These are phyloP conservation scores for Nakazawaea sp. DNA, from an alignment of 805 yeast species.

Conservation along the genomic window DNA sequence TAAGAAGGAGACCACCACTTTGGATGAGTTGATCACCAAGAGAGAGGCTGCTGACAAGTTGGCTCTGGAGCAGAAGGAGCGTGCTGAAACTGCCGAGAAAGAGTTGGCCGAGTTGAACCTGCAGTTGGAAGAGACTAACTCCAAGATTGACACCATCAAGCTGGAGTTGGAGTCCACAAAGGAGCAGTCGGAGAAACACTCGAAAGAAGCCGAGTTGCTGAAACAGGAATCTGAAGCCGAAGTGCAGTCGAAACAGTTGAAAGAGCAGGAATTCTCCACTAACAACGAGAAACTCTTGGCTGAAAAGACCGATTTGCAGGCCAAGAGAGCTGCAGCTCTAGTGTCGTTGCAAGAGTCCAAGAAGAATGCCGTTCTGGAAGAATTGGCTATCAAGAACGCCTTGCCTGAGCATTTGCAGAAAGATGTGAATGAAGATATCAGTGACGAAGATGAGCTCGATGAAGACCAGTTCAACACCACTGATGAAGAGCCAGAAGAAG, in stretches of 20 bases:
- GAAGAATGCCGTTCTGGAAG: constrained; percentile 31
- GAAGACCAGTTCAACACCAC: constrained; percentile 18
- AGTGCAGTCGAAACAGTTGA: constrained; percentile 20
- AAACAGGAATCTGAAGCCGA: constrained; percentile 12
- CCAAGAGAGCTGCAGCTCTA: constrained; percentile 30
- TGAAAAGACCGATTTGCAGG: constrained; percentile 33
- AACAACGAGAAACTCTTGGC: constrained; percentile 31
- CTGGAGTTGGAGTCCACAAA: constrained; percentile 27
- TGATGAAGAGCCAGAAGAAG: constrained; percentile 25
- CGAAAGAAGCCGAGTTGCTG: constrained; percentile 19
- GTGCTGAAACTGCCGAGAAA: constrained; percentile 34
- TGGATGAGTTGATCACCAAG: constrained; percentile 42
- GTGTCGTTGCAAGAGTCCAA: constrained; percentile 29
- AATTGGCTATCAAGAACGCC: constrained; percentile 38
- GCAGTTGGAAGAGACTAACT: constrained; percentile 36
- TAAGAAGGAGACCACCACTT: constrained; percentile 39
- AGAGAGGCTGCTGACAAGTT: constrained; percentile 40
- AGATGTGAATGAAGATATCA: constrained; percentile 19
- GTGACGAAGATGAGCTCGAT: constrained; percentile 23
- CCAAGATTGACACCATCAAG: constrained; percentile 32
- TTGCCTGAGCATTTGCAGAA: constrained; percentile 47
- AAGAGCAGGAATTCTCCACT: constrained; percentile 21
- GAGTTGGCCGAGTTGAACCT: constrained; percentile 36
- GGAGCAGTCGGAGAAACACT: constrained; percentile 21
- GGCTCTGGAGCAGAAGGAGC: constrained; percentile 34